These are phyloP conservation scores for Saccharomyces kudriavzevii DNA, from an alignment of 805 yeast species.

Conservation along the genomic window DNA sequence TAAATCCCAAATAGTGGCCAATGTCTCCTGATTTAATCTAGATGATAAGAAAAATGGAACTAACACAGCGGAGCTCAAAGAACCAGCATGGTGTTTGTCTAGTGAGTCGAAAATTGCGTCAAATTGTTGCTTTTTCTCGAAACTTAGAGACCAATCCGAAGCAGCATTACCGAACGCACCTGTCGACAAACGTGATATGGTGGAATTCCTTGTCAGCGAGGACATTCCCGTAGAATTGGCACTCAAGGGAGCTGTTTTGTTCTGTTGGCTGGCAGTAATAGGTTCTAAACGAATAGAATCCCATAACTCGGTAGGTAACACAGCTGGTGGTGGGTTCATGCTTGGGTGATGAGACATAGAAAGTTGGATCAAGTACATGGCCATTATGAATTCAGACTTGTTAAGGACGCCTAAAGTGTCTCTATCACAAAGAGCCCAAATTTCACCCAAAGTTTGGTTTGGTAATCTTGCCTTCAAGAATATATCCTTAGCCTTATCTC, in stretches of 20 bases:
- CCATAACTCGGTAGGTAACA: constrained; percentile 39
- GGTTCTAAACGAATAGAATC: constrained; percentile 22
- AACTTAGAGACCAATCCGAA: constrained; percentile 59
- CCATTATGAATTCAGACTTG: constrained; percentile 73
- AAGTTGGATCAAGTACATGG: constrained; percentile 86
- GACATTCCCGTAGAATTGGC: constrained; percentile 19
- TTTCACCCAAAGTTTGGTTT: constrained; percentile 65
- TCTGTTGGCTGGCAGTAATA: constrained; percentile 7
- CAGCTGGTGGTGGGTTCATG: constrained; percentile 48
- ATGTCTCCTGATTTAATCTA: constrained; percentile 69
- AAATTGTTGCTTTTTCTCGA: constrained; percentile 66
- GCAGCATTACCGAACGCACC: constrained; percentile 33
- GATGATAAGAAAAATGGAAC: constrained; percentile 87
- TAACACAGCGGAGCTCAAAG: constrained; percentile 67
- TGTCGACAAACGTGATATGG: constrained; percentile 25
- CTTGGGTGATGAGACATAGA: constrained; percentile 55
- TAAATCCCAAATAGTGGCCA: constrained; percentile 91
- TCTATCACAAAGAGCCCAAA: constrained; percentile 84
- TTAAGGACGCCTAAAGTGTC: constrained; percentile 63
- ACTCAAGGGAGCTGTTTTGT: constrained; percentile 18
- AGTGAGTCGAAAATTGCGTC: constrained; percentile 71
- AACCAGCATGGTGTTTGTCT: constrained; percentile 57
- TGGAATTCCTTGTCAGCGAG: constrained; percentile 30
- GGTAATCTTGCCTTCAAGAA: constrained; percentile 85
- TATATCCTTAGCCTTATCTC: constrained; percentile 75